phyloP scores from a whole-genome alignment of 805 yeast species.

The Scheffersomyces ergatensis region DNA sequence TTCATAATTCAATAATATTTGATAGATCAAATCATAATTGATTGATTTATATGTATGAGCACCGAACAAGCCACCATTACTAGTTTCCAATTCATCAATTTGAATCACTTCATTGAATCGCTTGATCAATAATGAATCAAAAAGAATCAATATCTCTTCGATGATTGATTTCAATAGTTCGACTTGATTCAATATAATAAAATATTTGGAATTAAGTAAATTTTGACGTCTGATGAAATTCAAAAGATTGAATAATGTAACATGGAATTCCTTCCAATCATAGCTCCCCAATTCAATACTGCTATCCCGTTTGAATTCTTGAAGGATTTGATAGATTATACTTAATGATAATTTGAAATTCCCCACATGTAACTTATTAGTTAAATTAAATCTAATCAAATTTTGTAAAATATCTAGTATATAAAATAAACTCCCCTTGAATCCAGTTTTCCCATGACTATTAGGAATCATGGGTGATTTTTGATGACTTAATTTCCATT shows the following conservation, averaged over 20 bases:
- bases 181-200: constrained; percentile 7
- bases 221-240: constrained; percentile 24
- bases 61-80: constrained; percentile 11
- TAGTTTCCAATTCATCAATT: constrained; percentile 3
- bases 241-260: constrained; percentile 26
- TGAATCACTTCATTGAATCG: constrained; percentile 17
- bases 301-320: constrained; percentile 13
- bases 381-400: constrained; percentile 35
- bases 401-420: constrained; percentile 28
- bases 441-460: constrained; percentile 17
- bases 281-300: constrained; percentile 19
- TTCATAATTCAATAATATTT: constrained; percentile 24
- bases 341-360: constrained; percentile 26
- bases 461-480: constrained; percentile 31
- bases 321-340: constrained; percentile 22
- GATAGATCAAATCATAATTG: constrained; percentile 29
- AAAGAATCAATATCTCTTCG: constrained; percentile 22
- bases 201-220: constrained; percentile 12
- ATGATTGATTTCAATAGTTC: constrained; percentile 13
- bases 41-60: constrained; percentile 18
- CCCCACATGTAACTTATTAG: constrained; percentile 30
- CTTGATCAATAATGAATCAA: constrained; percentile 14
- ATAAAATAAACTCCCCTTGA: constrained; percentile 30
- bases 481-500: constrained; percentile 44
- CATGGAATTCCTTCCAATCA: constrained; percentile 34